phyloP scores from a whole-genome alignment of 495 filamentous ascomycete species.

The Aspergillus biplanus region DNA sequence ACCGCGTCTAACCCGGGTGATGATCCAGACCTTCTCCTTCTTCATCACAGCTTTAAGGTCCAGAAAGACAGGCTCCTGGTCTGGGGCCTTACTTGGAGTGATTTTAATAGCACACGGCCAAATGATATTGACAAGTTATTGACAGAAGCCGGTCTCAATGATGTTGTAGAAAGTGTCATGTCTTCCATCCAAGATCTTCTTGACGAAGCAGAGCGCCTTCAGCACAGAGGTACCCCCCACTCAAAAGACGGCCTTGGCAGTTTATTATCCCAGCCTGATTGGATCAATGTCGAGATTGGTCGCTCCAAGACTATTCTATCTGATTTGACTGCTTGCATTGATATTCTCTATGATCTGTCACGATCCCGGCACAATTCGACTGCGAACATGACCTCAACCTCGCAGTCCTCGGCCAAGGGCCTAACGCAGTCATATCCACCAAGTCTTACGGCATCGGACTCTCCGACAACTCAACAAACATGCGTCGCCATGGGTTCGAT shows the following conservation, averaged over 20 bases:
- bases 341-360: constrained; percentile 87
- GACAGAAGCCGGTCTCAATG: constrained; percentile 79
- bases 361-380: constrained; percentile 62
- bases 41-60: constrained; percentile 61
- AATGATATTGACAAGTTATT: constrained; percentile 86
- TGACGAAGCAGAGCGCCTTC: constrained; percentile 80
- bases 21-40: constrained; percentile 55
- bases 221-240: constrained; percentile 54
- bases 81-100: constrained; percentile 92
- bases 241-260: constrained; percentile 39
- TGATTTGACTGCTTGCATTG: constrained; percentile 83
- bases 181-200: constrained; percentile 85
- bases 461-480: too few species aligned
- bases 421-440: constrained; percentile 32
- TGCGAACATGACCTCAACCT: constrained; percentile 43
- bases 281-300: constrained; percentile 54
- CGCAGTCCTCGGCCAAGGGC: constrained; percentile 32
- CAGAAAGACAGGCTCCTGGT: constrained; percentile 69
- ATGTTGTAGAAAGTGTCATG: constrained; percentile 88
- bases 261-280: constrained; percentile 44
- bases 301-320: constrained; percentile 64
- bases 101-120: constrained; percentile 63
- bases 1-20: constrained; percentile 65
- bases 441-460: too few species aligned
- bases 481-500: too few species aligned